Conservation (phyloP, 2,329 filamentous ascomycete species). For the Colletotrichum costaricense region DNA sequence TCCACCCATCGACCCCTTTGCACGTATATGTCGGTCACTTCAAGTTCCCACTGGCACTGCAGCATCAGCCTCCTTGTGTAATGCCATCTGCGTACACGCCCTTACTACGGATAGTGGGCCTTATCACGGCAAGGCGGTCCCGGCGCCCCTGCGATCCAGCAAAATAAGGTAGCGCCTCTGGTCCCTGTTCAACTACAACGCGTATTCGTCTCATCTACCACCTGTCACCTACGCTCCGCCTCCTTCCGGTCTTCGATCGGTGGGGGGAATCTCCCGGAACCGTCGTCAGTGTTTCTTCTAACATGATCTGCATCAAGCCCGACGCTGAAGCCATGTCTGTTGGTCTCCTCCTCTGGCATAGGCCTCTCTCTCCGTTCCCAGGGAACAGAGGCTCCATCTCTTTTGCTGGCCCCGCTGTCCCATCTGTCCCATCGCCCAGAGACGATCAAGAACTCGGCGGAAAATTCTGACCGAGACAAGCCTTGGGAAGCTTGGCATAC, state of each 20-base stretch:
- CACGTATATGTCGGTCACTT: constrained; percentile 6
- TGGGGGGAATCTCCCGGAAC: constrained; percentile 35
- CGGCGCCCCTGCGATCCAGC: constrained; percentile 21
- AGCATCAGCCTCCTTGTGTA: constrained; percentile 11
- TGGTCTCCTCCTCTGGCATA: constrained; percentile 7
- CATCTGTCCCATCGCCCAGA: constrained; percentile 10
- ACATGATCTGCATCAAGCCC: constrained; percentile 35
- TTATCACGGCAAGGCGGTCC: constrained; percentile 13
- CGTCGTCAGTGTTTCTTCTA: constrained; percentile 39
- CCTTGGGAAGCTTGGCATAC: constrained; percentile 30
- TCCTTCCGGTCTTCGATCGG: constrained; percentile 41
- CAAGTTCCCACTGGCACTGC: background rate
- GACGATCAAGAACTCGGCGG: constrained; percentile 27
- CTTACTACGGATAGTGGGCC: constrained; percentile 12
- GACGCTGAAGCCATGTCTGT: constrained; percentile 21
- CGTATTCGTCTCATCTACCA: constrained; percentile 41
- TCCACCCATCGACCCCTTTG: constrained; percentile 23
- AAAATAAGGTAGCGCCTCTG: constrained; percentile 32
- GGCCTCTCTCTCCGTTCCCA: background rate
- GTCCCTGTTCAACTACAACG: constrained; percentile 24
- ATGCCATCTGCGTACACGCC: constrained; percentile 6
- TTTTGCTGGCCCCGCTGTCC: background rate
- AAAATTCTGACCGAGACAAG: constrained; percentile 29
- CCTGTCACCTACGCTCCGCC: constrained; percentile 38
- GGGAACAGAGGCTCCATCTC: background rate